Percentiles rank a stretch among this genome's conserved stretches.
Evolutionary conservation across 129 eudicot species (phyloP).

Genomic region (Chrysanthemum lavandulifolium): DNA sequence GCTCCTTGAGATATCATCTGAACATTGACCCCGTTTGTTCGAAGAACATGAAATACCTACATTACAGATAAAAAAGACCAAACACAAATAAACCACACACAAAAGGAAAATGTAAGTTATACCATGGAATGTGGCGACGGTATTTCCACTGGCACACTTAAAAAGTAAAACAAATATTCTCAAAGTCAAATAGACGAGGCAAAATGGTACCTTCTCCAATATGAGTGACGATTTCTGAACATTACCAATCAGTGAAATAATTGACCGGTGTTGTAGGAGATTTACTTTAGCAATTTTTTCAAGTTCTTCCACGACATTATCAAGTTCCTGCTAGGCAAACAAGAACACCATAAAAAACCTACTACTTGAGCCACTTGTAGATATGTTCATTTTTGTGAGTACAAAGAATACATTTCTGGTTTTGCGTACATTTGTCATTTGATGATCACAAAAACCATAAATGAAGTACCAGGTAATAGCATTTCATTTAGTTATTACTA

Average conservation of each 20-base stretch:
- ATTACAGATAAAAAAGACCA: slow-evolving; percentile 1
- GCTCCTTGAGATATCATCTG: slow-evolving; percentile 99
- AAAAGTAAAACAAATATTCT: background rate
- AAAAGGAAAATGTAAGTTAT: background rate
- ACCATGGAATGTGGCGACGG: background rate
- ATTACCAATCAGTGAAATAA: slow-evolving; percentile 94
- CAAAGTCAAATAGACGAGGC: background rate
- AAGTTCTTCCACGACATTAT: slow-evolving; percentile 90
- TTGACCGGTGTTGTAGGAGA: slow-evolving; percentile 80
- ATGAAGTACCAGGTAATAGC: background rate
- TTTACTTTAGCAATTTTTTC: slow-evolving; percentile 92
- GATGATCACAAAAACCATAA: background rate
- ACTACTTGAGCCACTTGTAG: slow-evolving; percentile 11
- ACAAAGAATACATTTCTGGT: slow-evolving; percentile 6
- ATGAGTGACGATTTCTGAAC: slow-evolving; percentile 94
- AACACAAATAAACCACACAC: slow-evolving; percentile 8
- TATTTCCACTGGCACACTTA: background rate
- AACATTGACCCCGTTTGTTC: slow-evolving; percentile 69
- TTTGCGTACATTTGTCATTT: slow-evolving; percentile 1
- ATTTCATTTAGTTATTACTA: background rate
- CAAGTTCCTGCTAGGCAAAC: slow-evolving; percentile 67
- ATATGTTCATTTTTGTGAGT: background rate
- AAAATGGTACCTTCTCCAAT: slow-evolving; percentile 72
- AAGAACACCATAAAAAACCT: slow-evolving; percentile 1
- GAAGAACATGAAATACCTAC: slow-evolving; percentile 88